Evolutionary conservation across 2,329 filamentous ascomycete genomes (phyloP).

Genomic region (Thielaviopsis populi): DNA sequence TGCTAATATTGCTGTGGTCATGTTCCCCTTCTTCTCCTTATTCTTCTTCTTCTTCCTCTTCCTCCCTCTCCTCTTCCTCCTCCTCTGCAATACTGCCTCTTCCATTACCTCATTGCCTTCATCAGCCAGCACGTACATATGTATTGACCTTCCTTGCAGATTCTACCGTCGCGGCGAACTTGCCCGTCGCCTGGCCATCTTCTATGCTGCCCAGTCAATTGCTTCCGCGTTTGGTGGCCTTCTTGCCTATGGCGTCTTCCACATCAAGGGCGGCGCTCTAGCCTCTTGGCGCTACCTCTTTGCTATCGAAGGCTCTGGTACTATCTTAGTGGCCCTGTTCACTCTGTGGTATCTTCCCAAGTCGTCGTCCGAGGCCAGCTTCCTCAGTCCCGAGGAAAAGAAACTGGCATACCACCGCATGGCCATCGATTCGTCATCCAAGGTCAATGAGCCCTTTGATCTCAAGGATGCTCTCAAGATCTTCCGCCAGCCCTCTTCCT

Average conservation of each 20-base stretch:
- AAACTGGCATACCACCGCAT: constrained; percentile 57
- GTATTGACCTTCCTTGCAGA: constrained; percentile 18
- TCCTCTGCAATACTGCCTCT: too few relatives aligned
- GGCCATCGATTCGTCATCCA: constrained; percentile 56
- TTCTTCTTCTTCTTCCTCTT: too few relatives aligned
- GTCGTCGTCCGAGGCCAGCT: constrained; percentile 47
- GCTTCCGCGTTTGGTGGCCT: constrained; percentile 43
- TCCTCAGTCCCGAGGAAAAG: constrained; percentile 51
- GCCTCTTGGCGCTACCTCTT: constrained; percentile 36
- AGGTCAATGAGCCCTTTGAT: constrained; percentile 38
- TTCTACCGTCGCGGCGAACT: constrained; percentile 36
- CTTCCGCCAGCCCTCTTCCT: constrained; percentile 36
- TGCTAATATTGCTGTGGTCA: not conserved
- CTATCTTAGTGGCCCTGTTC: constrained; percentile 46
- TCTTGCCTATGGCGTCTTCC: constrained; percentile 35
- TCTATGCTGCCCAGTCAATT: constrained; percentile 63
- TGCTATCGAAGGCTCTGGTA: constrained; percentile 40
- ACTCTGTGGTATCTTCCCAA: constrained; percentile 55
- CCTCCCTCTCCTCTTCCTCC: not conserved
- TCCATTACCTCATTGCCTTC: too few relatives aligned
- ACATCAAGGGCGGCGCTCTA: constrained; percentile 27
- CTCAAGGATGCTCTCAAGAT: constrained; percentile 36
- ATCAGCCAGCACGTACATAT: not conserved
- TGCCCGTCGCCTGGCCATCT: constrained; percentile 40
- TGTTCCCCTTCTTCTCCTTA: not conserved